Evolutionary conservation across 1,284 basidiomycete species (phyloP).

Genomic region (Trametes versicolor): DNA sequence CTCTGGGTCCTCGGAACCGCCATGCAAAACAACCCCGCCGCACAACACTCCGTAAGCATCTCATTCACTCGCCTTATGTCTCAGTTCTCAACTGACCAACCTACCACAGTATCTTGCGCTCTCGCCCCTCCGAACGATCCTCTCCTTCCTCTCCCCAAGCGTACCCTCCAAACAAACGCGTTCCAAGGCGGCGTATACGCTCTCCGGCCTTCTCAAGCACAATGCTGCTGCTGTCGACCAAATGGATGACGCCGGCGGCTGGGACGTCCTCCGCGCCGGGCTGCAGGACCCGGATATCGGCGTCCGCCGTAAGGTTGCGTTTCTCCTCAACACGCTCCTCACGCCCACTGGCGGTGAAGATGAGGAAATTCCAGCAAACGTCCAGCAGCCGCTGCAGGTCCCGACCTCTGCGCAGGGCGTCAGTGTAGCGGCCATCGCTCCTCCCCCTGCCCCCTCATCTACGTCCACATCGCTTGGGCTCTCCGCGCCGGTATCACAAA

Average conservation of each 20-base stretch:
- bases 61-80: background rate
- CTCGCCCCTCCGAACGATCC: constrained; percentile 73
- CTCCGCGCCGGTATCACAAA: constrained; percentile 2
- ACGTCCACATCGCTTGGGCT: constrained; percentile 4
- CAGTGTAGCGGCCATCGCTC: background rate
- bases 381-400: constrained; percentile 25
- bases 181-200: constrained; percentile 88
- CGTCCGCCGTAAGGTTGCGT: constrained; percentile 86
- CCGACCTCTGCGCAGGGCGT: constrained; percentile 18
- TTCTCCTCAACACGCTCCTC: constrained; percentile 85
- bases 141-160: constrained; percentile 70
- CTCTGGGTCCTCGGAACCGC: constrained; percentile 97
- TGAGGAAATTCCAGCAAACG: constrained; percentile 11
- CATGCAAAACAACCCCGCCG: constrained; percentile 93
- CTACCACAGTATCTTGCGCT: constrained; percentile 72
- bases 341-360: constrained; percentile 55
- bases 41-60: constrained; percentile 82
- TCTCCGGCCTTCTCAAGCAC: constrained; percentile 90
- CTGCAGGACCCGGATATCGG: constrained; percentile 82
- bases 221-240: constrained; percentile 72
- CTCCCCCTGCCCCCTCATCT: constrained; percentile 18
- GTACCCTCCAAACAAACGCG: constrained; percentile 61
- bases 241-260: constrained; percentile 72
- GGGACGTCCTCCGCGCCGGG: constrained; percentile 69
- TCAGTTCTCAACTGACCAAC: background rate